These are phyloP conservation scores for Talaromyces sp. DNA, from an alignment of 2,329 filamentous ascomycete species.

Conservation along the genomic window DNA sequence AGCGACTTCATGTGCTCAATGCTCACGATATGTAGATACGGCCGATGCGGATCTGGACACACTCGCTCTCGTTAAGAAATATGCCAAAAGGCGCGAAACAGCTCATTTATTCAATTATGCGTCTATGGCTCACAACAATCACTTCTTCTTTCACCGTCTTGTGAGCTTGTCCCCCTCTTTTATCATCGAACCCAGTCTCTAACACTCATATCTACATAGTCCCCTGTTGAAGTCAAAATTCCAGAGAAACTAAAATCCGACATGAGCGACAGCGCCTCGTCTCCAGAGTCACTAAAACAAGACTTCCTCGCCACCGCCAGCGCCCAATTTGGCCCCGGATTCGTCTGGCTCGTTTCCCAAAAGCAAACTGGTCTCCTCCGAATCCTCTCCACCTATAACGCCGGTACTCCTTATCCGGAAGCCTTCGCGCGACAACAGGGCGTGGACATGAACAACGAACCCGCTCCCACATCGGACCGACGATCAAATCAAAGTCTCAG, in stretches of 20 bases:
- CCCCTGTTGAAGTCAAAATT: conserved; percentile 49
- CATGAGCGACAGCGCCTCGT: conserved; percentile 71
- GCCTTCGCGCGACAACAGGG: conserved; percentile 74
- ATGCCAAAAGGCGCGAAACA: conserved; percentile 71
- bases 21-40: conserved; percentile 50
- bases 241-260: conserved; percentile 54
- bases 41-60: conserved; percentile 58
- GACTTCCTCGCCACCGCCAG: conserved; percentile 77
- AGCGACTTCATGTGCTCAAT: neutral
- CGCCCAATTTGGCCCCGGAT: conserved; percentile 94
- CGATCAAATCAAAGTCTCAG: conserved; percentile 25
- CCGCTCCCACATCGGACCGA: conserved; percentile 23
- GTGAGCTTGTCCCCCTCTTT: conserved; percentile 25
- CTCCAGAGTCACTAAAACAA: conserved; percentile 72
- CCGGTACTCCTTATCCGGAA: conserved; percentile 79
- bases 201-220: conserved; percentile 21
- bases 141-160: conserved; percentile 52
- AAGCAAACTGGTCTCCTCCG: conserved; percentile 51
- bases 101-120: conserved; percentile 92
- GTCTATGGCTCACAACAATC: conserved; percentile 91
- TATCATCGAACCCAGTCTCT: neutral
- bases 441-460: conserved; percentile 45
- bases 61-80: conserved; percentile 67
- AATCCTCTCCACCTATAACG: conserved; percentile 84
- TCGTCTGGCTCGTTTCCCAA: conserved; percentile 83